Evolutionary conservation across 2,329 filamentous ascomycete genomes (phyloP), one percentile per base, ranked within the genome.

Genomic region (Colletotrichum sp.): DNA sequence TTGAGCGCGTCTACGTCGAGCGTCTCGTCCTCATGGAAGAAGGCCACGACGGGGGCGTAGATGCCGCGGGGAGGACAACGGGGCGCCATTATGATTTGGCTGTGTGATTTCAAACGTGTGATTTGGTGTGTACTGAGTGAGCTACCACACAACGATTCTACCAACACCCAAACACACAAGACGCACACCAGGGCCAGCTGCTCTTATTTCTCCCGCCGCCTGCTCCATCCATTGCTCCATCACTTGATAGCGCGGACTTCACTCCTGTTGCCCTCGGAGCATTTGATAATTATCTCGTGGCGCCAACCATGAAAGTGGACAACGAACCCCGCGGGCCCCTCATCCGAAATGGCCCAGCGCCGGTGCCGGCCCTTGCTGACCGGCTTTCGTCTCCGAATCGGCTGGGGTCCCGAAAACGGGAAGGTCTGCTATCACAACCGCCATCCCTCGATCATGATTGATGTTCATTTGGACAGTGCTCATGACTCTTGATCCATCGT

Each of bases 11-110:
- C 65, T 9, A 87, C 85, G 58, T 86, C 85, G 52, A 84, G 81
- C 73, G 89, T 85, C 34, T 88, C 82, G 55, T 84, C 80, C 74
- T 89, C 87, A 1, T 83, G 76, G 13, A 82, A 80, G 27, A 84
- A 84, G 56, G 83, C 78, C 69, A 87, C 81, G 7, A 88, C 87
- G 0, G 87, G 87, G 30, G 85, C 86, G 79, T 87, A 88, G 34
- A 89, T 84, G 27, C 87, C 87, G 25, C 36, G 39, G 61, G 61
- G 55, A 30, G 62, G 68, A 28, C 36, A 65, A 16, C 62, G 62
- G n/a, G 72, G 68, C 18, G 67, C 68, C 69, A 72, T 72, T 27
- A 8, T 62, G 6, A 0, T 22, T n/a, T 22, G 39, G 36, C 18
- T 43, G 18, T 43, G 39, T n/a, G 18, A 12, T n/a, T 48, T 6